Evolutionary conservation across 1,284 basidiomycete species (phyloP).

Genomic region (Moniliophthora roreri): DNA sequence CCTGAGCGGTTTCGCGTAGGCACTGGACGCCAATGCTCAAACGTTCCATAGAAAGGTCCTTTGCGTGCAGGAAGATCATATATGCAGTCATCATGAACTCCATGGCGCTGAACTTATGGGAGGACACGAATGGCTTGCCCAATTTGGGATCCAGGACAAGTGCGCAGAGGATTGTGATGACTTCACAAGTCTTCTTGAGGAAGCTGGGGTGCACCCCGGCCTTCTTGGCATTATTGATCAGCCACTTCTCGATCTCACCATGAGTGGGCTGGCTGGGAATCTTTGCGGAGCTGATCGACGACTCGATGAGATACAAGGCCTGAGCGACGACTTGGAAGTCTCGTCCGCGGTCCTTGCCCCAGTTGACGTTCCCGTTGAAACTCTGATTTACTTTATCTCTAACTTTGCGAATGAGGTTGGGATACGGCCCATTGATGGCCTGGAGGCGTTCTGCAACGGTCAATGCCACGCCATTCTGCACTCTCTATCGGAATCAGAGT

Average conservation of each 20-base stretch:
- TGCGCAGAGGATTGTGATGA: neutral
- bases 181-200: neutral
- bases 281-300: slow-evolving; percentile 15
- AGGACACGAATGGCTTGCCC: neutral
- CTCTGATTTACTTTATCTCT: slow-evolving; percentile 14
- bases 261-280: neutral
- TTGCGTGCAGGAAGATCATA: neutral
- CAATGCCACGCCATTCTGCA: slow-evolving; percentile 44
- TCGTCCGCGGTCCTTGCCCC: slow-evolving; percentile 35
- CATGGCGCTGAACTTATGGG: neutral
- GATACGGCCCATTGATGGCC: slow-evolving; percentile 34
- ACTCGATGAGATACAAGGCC: slow-evolving; percentile 30
- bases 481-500: slow-evolving; percentile 27
- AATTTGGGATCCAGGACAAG: neutral
- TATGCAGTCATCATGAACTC: neutral
- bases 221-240: neutral
- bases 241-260: slow-evolving; percentile 6
- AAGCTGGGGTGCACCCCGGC: neutral
- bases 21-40: neutral
- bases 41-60: neutral
- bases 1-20: neutral
- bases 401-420: slow-evolving; percentile 34
- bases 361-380: slow-evolving; percentile 24
- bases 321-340: slow-evolving; percentile 37
- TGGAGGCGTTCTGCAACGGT: slow-evolving; percentile 43